A percentile compares a stretch with the other conserved stretches of the same genome.
These are phyloP conservation scores for Citropsis articulata DNA, from an alignment of 345 rosid genomes.

Conservation along the genomic window DNA sequence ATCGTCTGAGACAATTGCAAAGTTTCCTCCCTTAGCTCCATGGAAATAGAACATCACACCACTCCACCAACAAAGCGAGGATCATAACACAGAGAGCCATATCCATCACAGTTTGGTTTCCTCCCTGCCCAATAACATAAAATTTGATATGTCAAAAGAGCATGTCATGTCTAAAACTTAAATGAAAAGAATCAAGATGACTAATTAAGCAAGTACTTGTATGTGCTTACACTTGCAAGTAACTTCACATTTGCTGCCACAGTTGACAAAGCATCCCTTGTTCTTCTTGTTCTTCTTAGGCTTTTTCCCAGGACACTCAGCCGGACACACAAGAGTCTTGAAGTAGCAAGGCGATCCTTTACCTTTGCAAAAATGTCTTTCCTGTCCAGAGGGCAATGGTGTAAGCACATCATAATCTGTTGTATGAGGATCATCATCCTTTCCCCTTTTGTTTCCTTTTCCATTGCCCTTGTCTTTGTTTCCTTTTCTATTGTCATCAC, in stretches of 20 bases:
- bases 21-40: slow-evolving; percentile 59
- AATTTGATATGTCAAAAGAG: neutral
- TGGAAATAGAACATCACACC: slow-evolving; percentile 86
- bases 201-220: neutral
- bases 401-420: slow-evolving; percentile 31
- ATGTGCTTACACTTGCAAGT: slow-evolving; percentile 71
- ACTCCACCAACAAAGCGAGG: slow-evolving; percentile 77
- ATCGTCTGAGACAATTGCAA: slow-evolving; percentile 60
- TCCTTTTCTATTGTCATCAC: slow-evolving; percentile 10
- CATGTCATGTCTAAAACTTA: no score
- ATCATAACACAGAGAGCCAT: slow-evolving; percentile 70
- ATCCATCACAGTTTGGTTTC: slow-evolving; percentile 50
- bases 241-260: slow-evolving; percentile 75
- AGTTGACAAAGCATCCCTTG: slow-evolving; percentile 69
- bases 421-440: slow-evolving; percentile 18
- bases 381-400: slow-evolving; percentile 42
- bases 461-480: neutral
- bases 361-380: slow-evolving; percentile 41
- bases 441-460: slow-evolving; percentile 16
- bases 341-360: slow-evolving; percentile 32
- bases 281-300: slow-evolving; percentile 56
- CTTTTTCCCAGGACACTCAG: slow-evolving; percentile 65
- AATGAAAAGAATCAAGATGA: neutral
- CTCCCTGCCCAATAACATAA: slow-evolving; percentile 34
- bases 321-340: slow-evolving; percentile 55